Evolutionary conservation across 257 asterid species (phyloP).

Genomic region (Perilla frutescens): DNA sequence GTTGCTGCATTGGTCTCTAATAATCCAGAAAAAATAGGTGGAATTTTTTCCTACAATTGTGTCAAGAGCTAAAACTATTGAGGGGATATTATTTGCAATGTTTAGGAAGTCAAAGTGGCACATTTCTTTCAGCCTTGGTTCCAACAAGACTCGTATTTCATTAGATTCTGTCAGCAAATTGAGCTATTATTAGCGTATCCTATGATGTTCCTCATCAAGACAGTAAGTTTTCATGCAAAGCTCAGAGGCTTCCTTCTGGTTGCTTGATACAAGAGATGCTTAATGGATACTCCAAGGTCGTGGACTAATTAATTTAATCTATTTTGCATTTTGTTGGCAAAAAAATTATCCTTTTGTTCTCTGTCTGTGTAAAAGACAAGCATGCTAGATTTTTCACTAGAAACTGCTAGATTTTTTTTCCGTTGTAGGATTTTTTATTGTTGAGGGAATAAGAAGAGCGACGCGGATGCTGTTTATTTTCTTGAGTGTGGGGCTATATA

Average conservation of each 20-base stretch:
- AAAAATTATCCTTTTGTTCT: too few relatives aligned
- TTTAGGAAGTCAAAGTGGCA: constrained; percentile 69
- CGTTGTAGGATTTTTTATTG: too few relatives aligned
- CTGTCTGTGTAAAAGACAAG: too few relatives aligned
- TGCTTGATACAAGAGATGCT: constrained; percentile 96
- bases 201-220: constrained; percentile 74
- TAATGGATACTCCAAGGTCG: constrained; percentile 93
- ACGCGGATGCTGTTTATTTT: too few relatives aligned
- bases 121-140: constrained; percentile 83
- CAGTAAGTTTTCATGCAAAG: constrained; percentile 59
- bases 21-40: constrained; percentile 72
- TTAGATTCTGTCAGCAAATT: constrained; percentile 82
- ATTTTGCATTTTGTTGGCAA: too few relatives aligned
- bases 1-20: background rate
- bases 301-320: background rate
- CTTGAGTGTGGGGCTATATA: too few relatives aligned
- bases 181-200: constrained; percentile 85
- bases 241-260: constrained; percentile 87
- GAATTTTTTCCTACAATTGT: constrained; percentile 89
- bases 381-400: too few relatives aligned
- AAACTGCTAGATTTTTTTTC: too few relatives aligned
- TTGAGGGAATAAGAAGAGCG: too few relatives aligned
- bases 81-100: constrained; percentile 72
- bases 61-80: constrained; percentile 75
- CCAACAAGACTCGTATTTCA: constrained; percentile 72